phyloP scores from a whole-genome alignment of 805 yeast genomes.

The Candida corydali region DNA sequence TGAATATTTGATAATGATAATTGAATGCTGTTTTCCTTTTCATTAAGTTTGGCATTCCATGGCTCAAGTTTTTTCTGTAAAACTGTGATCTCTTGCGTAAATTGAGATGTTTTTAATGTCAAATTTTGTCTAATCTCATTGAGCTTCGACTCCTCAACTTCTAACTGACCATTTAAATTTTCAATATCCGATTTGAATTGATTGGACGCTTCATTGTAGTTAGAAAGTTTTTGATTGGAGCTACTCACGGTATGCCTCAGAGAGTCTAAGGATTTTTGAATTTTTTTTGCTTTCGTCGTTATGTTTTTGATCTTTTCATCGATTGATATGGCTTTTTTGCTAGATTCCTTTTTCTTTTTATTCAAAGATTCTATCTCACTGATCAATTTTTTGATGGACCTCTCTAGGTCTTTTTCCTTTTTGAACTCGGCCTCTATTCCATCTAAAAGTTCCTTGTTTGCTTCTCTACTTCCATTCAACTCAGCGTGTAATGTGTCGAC shows the following conservation, averaged over 20 bases:
- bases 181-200: slow-evolving; percentile 43
- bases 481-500: slow-evolving; percentile 37
- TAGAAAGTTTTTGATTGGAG: slow-evolving; percentile 43
- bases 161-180: slow-evolving; percentile 42
- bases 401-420: slow-evolving; percentile 19
- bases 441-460: slow-evolving; percentile 23
- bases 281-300: slow-evolving; percentile 53
- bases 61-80: slow-evolving; percentile 74
- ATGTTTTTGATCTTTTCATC: slow-evolving; percentile 77
- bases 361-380: slow-evolving; percentile 15
- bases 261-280: slow-evolving; percentile 48
- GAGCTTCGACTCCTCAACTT: slow-evolving; percentile 51
- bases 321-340: slow-evolving; percentile 56
- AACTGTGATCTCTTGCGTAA: slow-evolving; percentile 60
- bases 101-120: slow-evolving; percentile 67
- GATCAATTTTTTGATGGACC: slow-evolving; percentile 12
- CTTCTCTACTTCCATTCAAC: slow-evolving; percentile 24
- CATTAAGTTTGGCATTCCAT: slow-evolving; percentile 66
- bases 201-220: slow-evolving; percentile 40
- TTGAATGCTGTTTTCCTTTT: slow-evolving; percentile 59
- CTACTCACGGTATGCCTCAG: slow-evolving; percentile 44
- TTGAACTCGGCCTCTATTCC: slow-evolving; percentile 26
- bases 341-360: slow-evolving; percentile 29
- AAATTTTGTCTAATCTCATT: slow-evolving; percentile 62
- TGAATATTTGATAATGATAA: slow-evolving; percentile 65